Percentiles rank a stretch among this genome's conserved stretches.
Evolutionary conservation across 2,329 filamentous ascomycete genomes (phyloP).

Genomic region (Cordyceps militaris): DNA sequence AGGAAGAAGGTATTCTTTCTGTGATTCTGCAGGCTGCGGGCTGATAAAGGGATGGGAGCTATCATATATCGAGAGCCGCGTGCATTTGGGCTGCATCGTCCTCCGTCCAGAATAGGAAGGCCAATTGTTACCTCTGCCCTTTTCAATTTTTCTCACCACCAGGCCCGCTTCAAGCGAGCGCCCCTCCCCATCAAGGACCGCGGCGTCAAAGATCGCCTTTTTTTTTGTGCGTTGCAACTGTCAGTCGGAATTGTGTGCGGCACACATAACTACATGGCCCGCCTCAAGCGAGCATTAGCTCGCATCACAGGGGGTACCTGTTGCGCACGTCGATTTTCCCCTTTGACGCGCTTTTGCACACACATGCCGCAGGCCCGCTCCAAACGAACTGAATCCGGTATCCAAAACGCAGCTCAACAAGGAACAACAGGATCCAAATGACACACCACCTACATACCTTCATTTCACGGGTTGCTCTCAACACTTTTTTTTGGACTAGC

Average conservation of each 20-base stretch:
- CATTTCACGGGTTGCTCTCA: not conserved
- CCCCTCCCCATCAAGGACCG: not conserved
- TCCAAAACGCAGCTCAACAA: not conserved
- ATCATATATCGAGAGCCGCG: not conserved
- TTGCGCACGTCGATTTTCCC: not conserved
- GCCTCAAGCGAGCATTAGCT: not conserved
- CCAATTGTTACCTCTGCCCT: not conserved
- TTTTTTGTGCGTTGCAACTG: not conserved
- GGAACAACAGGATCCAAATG: not conserved
- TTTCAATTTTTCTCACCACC: not conserved
- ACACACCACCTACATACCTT: not conserved
- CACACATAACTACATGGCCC: not conserved
- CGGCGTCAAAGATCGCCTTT: not conserved
- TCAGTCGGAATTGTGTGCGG: no score
- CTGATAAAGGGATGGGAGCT: not conserved
- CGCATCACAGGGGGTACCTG: not conserved
- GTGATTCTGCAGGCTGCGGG: not conserved
- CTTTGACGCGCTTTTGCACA: no score
- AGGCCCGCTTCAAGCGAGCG: not conserved
- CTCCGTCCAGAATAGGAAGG: conserved; percentile 6
- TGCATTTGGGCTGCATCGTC: not conserved
- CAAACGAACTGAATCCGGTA: no score
- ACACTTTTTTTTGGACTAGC: not conserved
- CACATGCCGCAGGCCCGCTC: not conserved
- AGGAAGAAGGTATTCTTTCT: no score